Evolutionary conservation across 805 yeast species (phyloP), one percentile per base, ranked within the genome.

Genomic region (Torulaspora microellipsoides): DNA sequence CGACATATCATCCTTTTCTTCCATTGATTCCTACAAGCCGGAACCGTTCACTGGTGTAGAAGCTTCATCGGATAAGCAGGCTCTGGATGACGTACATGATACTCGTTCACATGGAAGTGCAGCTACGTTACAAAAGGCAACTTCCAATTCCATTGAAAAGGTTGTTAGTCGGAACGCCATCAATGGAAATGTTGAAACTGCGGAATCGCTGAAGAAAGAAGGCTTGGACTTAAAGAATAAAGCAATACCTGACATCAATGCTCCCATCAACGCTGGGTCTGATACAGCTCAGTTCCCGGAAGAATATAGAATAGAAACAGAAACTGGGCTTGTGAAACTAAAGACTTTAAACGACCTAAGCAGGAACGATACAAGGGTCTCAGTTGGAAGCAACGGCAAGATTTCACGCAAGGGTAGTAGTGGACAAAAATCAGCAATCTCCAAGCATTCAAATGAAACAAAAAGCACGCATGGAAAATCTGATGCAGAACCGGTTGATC

Each of bases 231-330:
- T 49, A 4, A 31, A 41, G 3, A 42, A 46, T n/a, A 51, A 47
- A 33, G 44, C 41, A 6, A 23, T 43, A 1, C 56, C 60, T 13
- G 60, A 55, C 38, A 42, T 54, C 27, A 57, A 54, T 36, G 46
- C 50, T 5, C 60, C 63, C 3, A 39, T 53, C 11, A 42, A 53
- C 2, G 36, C 46, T 8, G 32, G 40, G 1, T 20, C 43, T 2
- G 43, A 40, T 20, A 39, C 43, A 10, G 40, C 56, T 14, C 44
- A 76, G 8, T 81, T 81, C 64, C 86, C 86, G 3, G 86, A 81
- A 66, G 87, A 81, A 54, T 81, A 78, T 55, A 73, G 77, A 13
- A 47, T 81, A 52, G 87, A 81, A 63, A 81, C 87, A 1, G 71
- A 69, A 31, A 80, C 86, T 1, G 87, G 87, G 36, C 65, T 81